phyloP scores from a whole-genome alignment of 2,329 filamentous ascomycete species.

The Exophiala xenobiotica region DNA sequence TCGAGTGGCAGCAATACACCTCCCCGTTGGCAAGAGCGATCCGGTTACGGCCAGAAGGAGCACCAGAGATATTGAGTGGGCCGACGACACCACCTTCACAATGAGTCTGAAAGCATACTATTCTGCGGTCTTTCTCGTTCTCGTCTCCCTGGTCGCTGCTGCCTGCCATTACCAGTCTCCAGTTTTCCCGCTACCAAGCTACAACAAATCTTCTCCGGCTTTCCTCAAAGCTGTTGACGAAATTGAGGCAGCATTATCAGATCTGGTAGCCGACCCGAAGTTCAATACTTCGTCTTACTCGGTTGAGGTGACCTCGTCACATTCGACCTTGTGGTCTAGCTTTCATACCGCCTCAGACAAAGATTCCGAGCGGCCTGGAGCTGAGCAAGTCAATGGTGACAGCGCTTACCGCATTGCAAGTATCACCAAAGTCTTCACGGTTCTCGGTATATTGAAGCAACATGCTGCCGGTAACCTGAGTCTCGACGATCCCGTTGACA shows the following conservation, averaged over 20 bases:
- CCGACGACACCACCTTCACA: no score
- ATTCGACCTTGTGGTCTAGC: constrained; percentile 18
- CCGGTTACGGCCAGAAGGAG: no score
- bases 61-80: no score
- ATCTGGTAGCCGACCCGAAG: not conserved
- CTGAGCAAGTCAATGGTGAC: constrained; percentile 23
- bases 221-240: constrained; percentile 11
- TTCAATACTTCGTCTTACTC: constrained; percentile 29
- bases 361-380: constrained; percentile 22
- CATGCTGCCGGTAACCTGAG: constrained; percentile 31
- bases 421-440: constrained; percentile 34
- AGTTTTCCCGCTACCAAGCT: constrained; percentile 22
- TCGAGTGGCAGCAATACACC: no score
- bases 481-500: constrained; percentile 31
- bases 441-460: constrained; percentile 32
- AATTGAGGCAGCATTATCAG: constrained; percentile 5
- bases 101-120: not conserved
- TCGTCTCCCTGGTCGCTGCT: not conserved
- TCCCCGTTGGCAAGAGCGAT: no score
- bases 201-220: not conserved
- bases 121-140: not conserved
- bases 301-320: constrained; percentile 27
- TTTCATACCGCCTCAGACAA: constrained; percentile 27
- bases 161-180: constrained; percentile 21
- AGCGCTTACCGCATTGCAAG: constrained; percentile 33